These are phyloP conservation scores for Pythium phragmitis DNA, from an alignment of 352 stramenopile species.

Conservation along the genomic window DNA sequence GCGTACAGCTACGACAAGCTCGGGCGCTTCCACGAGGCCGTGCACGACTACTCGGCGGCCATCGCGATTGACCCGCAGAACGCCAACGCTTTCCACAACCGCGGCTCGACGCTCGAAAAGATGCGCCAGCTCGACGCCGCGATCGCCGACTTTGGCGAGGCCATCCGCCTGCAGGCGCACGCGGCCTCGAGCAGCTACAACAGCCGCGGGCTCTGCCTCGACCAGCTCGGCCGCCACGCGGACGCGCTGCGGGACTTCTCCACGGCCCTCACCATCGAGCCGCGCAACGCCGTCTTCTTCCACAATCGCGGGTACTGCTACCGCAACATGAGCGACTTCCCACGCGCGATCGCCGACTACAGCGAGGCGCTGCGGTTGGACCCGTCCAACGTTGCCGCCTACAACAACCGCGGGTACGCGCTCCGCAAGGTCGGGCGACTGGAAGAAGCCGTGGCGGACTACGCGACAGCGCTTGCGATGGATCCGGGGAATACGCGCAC, in stretches of 20 bases:
- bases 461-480: constrained; percentile 63
- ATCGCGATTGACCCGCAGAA: constrained; percentile 67
- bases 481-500: constrained; percentile 79
- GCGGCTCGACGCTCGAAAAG: constrained; percentile 79
- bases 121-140: constrained; percentile 57
- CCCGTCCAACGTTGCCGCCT: constrained; percentile 66
- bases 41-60: constrained; percentile 77
- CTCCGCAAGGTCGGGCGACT: constrained; percentile 71
- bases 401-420: constrained; percentile 87
- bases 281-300: constrained; percentile 73
- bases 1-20: constrained; percentile 88
- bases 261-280: constrained; percentile 59
- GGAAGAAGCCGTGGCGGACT: constrained; percentile 71
- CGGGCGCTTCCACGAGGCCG: constrained; percentile 53
- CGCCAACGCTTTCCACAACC: constrained; percentile 84
- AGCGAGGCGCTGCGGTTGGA: constrained; percentile 61
- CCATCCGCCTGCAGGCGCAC: constrained; percentile 56
- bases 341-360: constrained; percentile 66
- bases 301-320: constrained; percentile 88
- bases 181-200: constrained; percentile 75
- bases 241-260: constrained; percentile 80
- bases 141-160: constrained; percentile 67
- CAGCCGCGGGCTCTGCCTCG: constrained; percentile 72
- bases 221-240: constrained; percentile 57
- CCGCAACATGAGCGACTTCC: constrained; percentile 77